phyloP scores from a whole-genome alignment of 2,329 filamentous ascomycete species.

The Berkeleyomyces basicola region DNA sequence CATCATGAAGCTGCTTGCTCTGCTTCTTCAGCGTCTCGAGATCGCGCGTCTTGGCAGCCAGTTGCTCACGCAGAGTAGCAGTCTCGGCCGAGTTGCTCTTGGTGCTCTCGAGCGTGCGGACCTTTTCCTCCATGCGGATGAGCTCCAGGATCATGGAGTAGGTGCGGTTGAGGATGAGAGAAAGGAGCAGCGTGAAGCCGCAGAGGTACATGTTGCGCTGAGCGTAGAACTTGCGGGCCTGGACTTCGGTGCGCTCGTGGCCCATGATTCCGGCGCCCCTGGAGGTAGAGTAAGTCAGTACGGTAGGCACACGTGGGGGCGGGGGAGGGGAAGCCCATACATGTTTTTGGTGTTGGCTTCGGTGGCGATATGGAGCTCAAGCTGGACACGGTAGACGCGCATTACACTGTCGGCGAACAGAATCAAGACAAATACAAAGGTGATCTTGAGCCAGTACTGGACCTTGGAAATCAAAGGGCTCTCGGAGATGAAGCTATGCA shows the following conservation, averaged over 20 bases:
- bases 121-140: slow-evolving; percentile 78
- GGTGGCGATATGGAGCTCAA: slow-evolving; percentile 60
- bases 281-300: not conserved
- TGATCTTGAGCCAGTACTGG: slow-evolving; percentile 97
- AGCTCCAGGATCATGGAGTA: slow-evolving; percentile 94
- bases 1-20: slow-evolving; percentile 61
- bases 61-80: slow-evolving; percentile 48
- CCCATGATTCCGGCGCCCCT: slow-evolving; percentile 54
- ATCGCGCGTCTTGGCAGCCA: slow-evolving; percentile 67
- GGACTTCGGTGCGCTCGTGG: slow-evolving; percentile 91
- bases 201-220: slow-evolving; percentile 99
- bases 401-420: slow-evolving; percentile 94
- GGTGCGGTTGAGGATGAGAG: slow-evolving; percentile 95
- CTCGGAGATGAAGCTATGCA: slow-evolving; percentile 72
- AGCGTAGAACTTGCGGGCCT: slow-evolving; percentile 99
- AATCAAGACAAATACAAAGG: slow-evolving; percentile 96
- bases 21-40: slow-evolving; percentile 87
- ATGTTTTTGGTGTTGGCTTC: slow-evolving; percentile 36
- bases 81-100: slow-evolving; percentile 56
- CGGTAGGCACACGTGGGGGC: slow-evolving; percentile 1
- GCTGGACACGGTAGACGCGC: slow-evolving; percentile 89
- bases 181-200: slow-evolving; percentile 97
- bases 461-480: slow-evolving; percentile 72
- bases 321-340: slow-evolving; percentile 21
- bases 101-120: slow-evolving; percentile 58